Base-by-base conservation (phyloP, 805 yeast species). In the Candida krabiensis region DNA sequence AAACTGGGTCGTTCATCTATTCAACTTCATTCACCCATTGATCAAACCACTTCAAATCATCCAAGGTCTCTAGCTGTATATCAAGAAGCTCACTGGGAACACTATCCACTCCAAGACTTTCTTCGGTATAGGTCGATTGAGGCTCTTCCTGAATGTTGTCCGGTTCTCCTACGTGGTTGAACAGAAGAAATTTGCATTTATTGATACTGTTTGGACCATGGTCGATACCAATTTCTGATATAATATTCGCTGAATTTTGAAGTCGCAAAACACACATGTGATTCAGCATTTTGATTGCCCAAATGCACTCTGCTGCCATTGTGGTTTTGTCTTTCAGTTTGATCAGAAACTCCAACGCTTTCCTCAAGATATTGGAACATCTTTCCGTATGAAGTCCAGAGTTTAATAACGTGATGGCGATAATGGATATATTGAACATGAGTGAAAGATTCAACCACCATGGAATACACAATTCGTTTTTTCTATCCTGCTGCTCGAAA, bases 381-480 rank as follows among this genome's bases (percentile, higher is more conserved):
- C 18, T 11, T 9, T 9, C 19, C 21, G n/a, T n/a, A n/a, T n/a
- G n/a, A n/a, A n/a, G n/a, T n/a, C n/a, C n/a, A n/a, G n/a, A n/a
- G n/a, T n/a, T n/a, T n/a, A n/a, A n/a, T n/a, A n/a, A n/a, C n/a
- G 22, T 21, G 8, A 32, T 9, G 18, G 21, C 27, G 18, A 32
- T 32, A 13, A 32, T 8, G 6, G 35, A n/a, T 12, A 23, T 14
- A 23, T 21, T 32, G 35, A 32, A 32, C 17, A 21, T 17, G 18
- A 32, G 27, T 16, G 21, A 9, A 17, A 32, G 18, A 19, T 32
- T 32, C 35, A 32, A 14, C 35, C 35, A 32, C 35, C 35, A 32
- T 6, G 35, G 35, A 21, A 32, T 19, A 21, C 16, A 28, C 13
- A 32, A 7, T n/a, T n/a, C n/a, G n/a, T n/a, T n/a, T n/a, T n/a